phyloP scores from a whole-genome alignment of 2,329 filamentous ascomycete genomes.

The Xylaria arbuscula region DNA sequence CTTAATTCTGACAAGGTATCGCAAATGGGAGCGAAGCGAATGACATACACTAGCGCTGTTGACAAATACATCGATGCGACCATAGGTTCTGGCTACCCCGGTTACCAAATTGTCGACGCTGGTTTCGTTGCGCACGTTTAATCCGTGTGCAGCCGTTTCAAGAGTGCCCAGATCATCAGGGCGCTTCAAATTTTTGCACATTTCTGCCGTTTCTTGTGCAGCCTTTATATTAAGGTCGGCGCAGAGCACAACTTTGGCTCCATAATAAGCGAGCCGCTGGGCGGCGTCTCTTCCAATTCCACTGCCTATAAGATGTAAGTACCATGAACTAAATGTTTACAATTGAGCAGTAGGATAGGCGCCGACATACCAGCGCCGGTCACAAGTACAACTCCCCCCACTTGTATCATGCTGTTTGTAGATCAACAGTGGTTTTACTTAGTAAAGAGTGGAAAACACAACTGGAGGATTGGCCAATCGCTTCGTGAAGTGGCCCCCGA shows the following conservation, averaged over 20 bases:
- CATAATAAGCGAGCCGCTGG: conserved; percentile 34
- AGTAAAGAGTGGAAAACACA: no score
- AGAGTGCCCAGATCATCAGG: conserved; percentile 9
- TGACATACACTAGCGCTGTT: conserved; percentile 37
- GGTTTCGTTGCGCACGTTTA: conserved; percentile 36
- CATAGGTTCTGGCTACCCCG: conserved; percentile 28
- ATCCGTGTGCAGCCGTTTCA: conserved; percentile 19
- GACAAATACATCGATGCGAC: conserved; percentile 38
- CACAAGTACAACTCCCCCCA: conserved; percentile 21
- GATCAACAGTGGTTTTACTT: neutral
- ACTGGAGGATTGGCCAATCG: neutral
- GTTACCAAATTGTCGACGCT: conserved; percentile 31
- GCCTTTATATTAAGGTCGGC: conserved; percentile 36
- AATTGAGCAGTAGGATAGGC: conserved; percentile 6
- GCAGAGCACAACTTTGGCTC: conserved; percentile 36
- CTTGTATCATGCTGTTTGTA: conserved; percentile 13
- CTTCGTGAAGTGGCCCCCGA: conserved; percentile 1
- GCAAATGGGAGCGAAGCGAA: conserved; percentile 11
- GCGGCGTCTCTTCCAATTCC: conserved; percentile 36
- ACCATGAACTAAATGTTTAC: neutral
- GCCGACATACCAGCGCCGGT: conserved; percentile 28
- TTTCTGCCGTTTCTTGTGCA: conserved; percentile 34
- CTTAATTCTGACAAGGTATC: no score
- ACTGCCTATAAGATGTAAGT: conserved; percentile 32
- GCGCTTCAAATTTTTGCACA: conserved; percentile 32